These are phyloP conservation scores for Barnettozyma californica DNA, from an alignment of 805 yeast species.

Conservation along the genomic window DNA sequence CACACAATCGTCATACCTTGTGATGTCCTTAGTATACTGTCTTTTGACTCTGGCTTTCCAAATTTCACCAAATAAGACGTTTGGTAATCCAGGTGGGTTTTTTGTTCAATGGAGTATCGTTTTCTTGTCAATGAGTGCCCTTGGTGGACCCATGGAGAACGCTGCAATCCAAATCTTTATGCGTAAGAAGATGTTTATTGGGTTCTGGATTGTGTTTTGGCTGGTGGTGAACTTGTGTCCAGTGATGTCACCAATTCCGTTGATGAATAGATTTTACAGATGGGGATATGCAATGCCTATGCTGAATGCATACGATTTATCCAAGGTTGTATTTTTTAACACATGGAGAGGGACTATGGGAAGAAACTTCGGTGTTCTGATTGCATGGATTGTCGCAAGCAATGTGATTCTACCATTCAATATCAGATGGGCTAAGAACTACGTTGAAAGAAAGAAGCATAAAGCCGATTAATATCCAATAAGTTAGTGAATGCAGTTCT, in stretches of 20 bases:
- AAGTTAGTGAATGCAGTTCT: neutral
- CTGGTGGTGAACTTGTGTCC: constrained; percentile 58
- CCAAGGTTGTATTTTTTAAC: constrained; percentile 48
- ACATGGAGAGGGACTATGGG: constrained; percentile 50
- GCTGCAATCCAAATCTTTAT: constrained; percentile 44
- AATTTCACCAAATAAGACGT: constrained; percentile 43
- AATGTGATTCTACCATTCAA: constrained; percentile 34
- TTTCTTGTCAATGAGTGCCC: constrained; percentile 58
- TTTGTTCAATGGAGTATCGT: constrained; percentile 60
- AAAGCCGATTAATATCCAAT: neutral
- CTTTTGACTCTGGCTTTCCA: constrained; percentile 60
- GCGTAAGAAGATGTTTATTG: constrained; percentile 52
- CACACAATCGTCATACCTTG: constrained; percentile 43
- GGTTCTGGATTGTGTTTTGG: constrained; percentile 65
- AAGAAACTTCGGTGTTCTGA: constrained; percentile 45
- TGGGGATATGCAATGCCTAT: constrained; percentile 62
- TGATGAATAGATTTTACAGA: constrained; percentile 26
- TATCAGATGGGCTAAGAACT: constrained; percentile 11
- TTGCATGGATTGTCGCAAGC: constrained; percentile 49
- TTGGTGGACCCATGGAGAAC: constrained; percentile 64
- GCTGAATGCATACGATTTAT: constrained; percentile 50
- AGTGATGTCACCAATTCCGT: constrained; percentile 50
- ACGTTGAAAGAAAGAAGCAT: constrained; percentile 4
- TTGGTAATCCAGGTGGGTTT: constrained; percentile 55
- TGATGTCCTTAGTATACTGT: constrained; percentile 49